These are phyloP conservation scores for Proteromonas lacertae DNA, from an alignment of 352 stramenopile species.

Conservation along the genomic window DNA sequence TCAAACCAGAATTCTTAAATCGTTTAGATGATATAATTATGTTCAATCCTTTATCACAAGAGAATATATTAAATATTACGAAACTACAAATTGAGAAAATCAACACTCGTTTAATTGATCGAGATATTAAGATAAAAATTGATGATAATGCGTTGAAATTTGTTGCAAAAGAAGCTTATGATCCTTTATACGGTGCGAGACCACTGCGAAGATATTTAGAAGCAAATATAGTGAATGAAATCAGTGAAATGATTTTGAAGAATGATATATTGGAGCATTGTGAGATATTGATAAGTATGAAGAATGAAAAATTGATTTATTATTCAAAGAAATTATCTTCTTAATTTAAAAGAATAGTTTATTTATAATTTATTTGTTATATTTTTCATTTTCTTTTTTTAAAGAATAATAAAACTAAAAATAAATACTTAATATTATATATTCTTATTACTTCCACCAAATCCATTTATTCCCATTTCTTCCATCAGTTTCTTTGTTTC, in stretches of 20 bases:
- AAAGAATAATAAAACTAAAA: too few species aligned
- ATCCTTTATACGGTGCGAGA: slow-evolving; percentile 68
- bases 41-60: slow-evolving; percentile 62
- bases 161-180: slow-evolving; percentile 60
- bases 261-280: background rate
- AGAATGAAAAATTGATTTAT: too few species aligned
- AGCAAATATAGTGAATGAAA: slow-evolving; percentile 56
- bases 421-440: too few species aligned
- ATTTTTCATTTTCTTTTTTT: too few species aligned
- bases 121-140: slow-evolving; percentile 49
- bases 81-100: slow-evolving; percentile 51
- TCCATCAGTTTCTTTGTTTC: too few species aligned
- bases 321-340: too few species aligned
- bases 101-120: slow-evolving; percentile 42
- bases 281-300: too few species aligned
- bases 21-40: slow-evolving; percentile 84
- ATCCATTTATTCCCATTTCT: too few species aligned
- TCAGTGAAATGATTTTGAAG: background rate
- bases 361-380: too few species aligned
- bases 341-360: too few species aligned
- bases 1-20: slow-evolving; percentile 91
- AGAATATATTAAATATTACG: slow-evolving; percentile 65
- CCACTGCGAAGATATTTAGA: slow-evolving; percentile 82
- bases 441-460: too few species aligned
- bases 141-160: slow-evolving; percentile 48